Conservation (phyloP, 192 early-diverging fungal species). For the Rhizophagus clarus region DNA sequence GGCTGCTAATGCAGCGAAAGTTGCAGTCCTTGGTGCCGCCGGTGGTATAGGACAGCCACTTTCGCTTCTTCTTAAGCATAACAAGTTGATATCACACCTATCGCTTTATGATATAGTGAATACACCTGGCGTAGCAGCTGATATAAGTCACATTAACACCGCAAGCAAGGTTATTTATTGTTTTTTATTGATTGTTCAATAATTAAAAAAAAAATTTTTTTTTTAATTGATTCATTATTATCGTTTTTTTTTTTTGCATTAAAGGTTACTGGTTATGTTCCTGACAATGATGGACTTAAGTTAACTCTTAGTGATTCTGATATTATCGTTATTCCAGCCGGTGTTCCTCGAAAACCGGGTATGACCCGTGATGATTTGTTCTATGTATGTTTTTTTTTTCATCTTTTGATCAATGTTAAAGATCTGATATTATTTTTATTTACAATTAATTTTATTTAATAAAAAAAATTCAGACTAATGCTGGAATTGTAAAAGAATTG, state of each 20-base stretch:
- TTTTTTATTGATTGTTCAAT: too few relatives aligned
- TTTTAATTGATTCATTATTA: background rate
- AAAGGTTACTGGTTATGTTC: slow-evolving; percentile 52
- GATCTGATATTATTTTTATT: background rate
- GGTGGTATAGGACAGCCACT: slow-evolving; percentile 96
- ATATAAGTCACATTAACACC: slow-evolving; percentile 91
- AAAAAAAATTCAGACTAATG: slow-evolving; percentile 74
- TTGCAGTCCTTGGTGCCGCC: slow-evolving; percentile 64
- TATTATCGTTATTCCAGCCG: slow-evolving; percentile 91
- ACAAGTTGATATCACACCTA: slow-evolving; percentile 81
- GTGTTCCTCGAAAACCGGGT: slow-evolving; percentile 96
- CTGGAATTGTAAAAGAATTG: slow-evolving; percentile 86
- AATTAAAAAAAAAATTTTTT: too few relatives aligned
- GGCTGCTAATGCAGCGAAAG: slow-evolving; percentile 47
- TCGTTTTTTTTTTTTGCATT: background rate
- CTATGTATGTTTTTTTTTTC: slow-evolving; percentile 55
- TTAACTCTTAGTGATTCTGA: slow-evolving; percentile 50
- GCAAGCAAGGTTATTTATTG: slow-evolving; percentile 67
- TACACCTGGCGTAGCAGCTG: slow-evolving; percentile 94
- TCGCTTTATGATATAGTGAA: slow-evolving; percentile 97
- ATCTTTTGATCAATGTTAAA: background rate
- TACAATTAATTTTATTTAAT: background rate
- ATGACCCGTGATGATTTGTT: slow-evolving; percentile 99
- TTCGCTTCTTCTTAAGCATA: slow-evolving; percentile 91
- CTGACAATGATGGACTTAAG: slow-evolving; percentile 50